Base-by-base conservation (phyloP, 2,329 filamentous ascomycete genomes). In the Fusarium subglutinans region DNA sequence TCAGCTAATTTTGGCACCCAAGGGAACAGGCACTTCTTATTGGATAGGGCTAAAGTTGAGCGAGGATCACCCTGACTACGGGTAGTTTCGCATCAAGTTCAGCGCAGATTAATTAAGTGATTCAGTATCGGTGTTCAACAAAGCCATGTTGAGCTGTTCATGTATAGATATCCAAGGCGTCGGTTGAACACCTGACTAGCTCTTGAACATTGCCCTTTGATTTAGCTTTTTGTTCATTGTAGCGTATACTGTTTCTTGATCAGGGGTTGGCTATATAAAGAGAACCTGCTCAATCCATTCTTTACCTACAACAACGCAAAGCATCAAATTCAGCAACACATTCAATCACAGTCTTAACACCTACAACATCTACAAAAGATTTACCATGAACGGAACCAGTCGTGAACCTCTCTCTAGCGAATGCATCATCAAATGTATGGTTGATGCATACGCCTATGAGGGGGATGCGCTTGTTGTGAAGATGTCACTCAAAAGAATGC, bases 161-260 rank as follows among this genome's bases (percentile, higher is more conserved):
- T 3, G 0, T 6, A 14, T 15, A 8, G 15, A 47, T 12, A 28
- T 11, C 7, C 4, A 22, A 11, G 26, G 7, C 6, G 0, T 15
- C 4, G 9, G 20, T 11, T 15, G 18, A 47, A 22, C 13, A 15
- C 8, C 8, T 14, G 18, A 14, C 17, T 22, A 28, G 3, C 13
- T 8, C 1, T 5, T 28, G 26, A 28, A 47, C 26, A 5, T 15
- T 5, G 8, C 2, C 18, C 8, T 28, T 47, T 47, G 18, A 22
- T 47, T 15, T 22, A 47, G 6, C 1, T 7, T 10, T 47, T 20
- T 0, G 7, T 44, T 6, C 8, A 4, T 47, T 4, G 4, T 17
- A 47, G 18, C 20, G 17, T 47, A 47, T 18, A 28, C 0, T 15
- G 1, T 28, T 15, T 4, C 18, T 28, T 22, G 26, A 28, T 47